phyloP scores from a whole-genome alignment of 768 basidiomycete species.

The Podaxis sp. region DNA sequence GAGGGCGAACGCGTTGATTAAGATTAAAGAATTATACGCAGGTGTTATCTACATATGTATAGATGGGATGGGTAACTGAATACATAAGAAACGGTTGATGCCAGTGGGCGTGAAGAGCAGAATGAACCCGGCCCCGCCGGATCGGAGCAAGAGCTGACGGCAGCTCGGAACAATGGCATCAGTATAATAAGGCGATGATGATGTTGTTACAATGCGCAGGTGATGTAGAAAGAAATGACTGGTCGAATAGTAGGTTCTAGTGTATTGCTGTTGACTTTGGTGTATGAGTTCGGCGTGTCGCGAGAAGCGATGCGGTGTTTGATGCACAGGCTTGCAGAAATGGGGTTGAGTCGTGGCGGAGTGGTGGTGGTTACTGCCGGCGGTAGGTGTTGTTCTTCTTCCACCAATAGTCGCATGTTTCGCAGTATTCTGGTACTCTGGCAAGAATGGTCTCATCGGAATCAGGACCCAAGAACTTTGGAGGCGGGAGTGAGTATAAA shows the following conservation, averaged over 20 bases:
- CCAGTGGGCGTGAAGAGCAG: neutral
- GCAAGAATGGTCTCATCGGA: conserved; percentile 57
- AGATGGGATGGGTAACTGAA: conserved; percentile 2
- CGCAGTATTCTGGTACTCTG: conserved; percentile 52
- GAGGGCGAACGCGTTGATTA: conserved; percentile 10
- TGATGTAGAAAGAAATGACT: neutral
- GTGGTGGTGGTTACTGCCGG: conserved; percentile 26
- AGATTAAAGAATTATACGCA: conserved; percentile 13
- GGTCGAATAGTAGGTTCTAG: neutral
- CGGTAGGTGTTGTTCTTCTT: conserved; percentile 44
- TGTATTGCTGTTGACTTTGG: neutral
- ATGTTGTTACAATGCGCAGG: conserved; percentile 11
- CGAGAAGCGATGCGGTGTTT: conserved; percentile 11
- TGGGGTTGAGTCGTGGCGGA: conserved; percentile 11
- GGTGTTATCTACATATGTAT: conserved; percentile 15
- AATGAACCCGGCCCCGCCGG: conserved; percentile 7
- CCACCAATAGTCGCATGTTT: conserved; percentile 61
- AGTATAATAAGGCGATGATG: conserved; percentile 3
- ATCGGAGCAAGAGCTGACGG: conserved; percentile 8
- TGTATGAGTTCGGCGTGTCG: neutral
- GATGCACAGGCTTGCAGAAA: conserved; percentile 13
- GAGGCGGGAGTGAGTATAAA: conserved; percentile 12
- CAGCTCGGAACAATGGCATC: conserved; percentile 9
- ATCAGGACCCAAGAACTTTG: conserved; percentile 73
- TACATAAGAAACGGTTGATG: neutral